Evolutionary conservation across 2,329 filamentous ascomycete genomes (phyloP).

Genomic region (Trichoderma simmonsii): DNA sequence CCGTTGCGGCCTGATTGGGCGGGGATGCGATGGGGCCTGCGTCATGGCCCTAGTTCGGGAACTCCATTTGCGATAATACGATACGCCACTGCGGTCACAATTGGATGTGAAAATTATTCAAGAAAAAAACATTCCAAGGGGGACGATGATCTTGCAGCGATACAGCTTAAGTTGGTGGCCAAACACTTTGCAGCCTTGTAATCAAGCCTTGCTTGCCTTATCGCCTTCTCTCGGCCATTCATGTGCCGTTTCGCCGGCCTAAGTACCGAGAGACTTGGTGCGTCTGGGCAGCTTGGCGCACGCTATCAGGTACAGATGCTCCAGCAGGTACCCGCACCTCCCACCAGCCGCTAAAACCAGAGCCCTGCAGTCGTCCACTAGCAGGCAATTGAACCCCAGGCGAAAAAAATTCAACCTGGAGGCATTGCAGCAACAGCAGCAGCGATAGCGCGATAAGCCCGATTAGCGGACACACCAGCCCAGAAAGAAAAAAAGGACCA

Average conservation of each 20-base stretch:
- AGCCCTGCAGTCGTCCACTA: background rate
- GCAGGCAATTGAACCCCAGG: background rate
- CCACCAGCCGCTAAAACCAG: background rate
- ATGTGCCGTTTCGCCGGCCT: background rate
- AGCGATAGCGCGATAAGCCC: constrained; percentile 1
- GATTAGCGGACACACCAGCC: background rate
- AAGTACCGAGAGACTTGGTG: background rate
- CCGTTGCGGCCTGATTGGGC: constrained; percentile 3
- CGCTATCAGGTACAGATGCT: background rate
- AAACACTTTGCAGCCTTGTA: too few relatives aligned
- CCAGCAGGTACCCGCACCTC: constrained; percentile 6
- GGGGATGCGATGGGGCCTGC: background rate
- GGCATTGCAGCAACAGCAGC: background rate
- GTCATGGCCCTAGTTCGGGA: background rate
- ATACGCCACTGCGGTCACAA: background rate
- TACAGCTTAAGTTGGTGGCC: too few relatives aligned
- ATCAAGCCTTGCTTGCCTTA: too few relatives aligned
- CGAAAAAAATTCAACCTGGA: constrained; percentile 6
- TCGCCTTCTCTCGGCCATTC: background rate
- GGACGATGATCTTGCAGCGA: too few relatives aligned
- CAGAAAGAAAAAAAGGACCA: background rate
- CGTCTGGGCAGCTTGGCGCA: background rate
- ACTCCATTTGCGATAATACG: background rate
- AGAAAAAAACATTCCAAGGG: background rate
- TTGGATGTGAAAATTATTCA: background rate